Evolutionary conservation across 331 rosid genomes (phyloP).

Genomic region (Pyrus hybrid): DNA sequence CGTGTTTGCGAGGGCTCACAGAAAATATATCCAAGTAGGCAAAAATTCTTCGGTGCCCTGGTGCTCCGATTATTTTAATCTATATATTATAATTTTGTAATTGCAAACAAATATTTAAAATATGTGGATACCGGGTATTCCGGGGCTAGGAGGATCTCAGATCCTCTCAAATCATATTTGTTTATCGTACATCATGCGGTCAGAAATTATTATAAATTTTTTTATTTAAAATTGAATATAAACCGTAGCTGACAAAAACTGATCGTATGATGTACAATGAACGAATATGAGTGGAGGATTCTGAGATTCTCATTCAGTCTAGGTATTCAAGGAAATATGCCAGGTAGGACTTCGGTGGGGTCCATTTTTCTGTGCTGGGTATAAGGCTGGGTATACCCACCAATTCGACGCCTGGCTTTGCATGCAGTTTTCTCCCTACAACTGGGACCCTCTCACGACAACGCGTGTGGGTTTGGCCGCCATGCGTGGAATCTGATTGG

Average conservation of each 20-base stretch:
- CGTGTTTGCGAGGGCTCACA: constrained; percentile 44
- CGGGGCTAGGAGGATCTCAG: no score
- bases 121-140: no score
- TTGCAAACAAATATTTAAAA: no score
- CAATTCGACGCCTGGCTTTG: constrained; percentile 28
- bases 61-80: no score
- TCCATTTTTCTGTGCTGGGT: background rate
- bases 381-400: background rate
- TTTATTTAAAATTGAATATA: no score
- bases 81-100: no score
- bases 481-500: constrained; percentile 59
- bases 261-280: no score
- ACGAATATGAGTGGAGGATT: no score
- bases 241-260: no score
- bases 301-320: no score
- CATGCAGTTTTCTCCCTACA: background rate
- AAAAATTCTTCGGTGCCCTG: no score
- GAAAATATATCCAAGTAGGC: background rate
- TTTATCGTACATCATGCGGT: fast-evolving
- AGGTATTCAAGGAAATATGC: background rate
- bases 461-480: constrained; percentile 59
- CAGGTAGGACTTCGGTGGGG: constrained; percentile 20
- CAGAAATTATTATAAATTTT: no score
- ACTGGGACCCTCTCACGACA: background rate
- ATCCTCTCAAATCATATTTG: fast-evolving